These are phyloP conservation scores for Murraya paniculata DNA, from an alignment of 345 rosid genomes.

Conservation along the genomic window DNA sequence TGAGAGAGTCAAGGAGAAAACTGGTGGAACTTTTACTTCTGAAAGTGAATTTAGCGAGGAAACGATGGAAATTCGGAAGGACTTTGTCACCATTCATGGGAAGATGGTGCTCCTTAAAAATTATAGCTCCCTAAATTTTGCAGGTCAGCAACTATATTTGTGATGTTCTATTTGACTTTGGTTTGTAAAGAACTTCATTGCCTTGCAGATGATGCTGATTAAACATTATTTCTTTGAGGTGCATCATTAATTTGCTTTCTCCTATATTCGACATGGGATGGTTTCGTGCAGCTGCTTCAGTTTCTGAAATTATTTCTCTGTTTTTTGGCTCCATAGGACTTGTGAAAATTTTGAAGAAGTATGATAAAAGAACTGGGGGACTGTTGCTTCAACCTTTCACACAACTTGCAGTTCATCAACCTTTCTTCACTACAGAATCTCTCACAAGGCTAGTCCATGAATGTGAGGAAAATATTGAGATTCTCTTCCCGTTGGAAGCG, in stretches of 20 bases:
- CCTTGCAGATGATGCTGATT: constrained; percentile 1
- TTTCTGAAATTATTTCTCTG: constrained; percentile 9
- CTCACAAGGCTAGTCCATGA: constrained; percentile 80
- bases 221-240: neutral
- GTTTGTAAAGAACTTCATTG: constrained; percentile 8
- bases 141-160: constrained; percentile 44
- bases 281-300: neutral
- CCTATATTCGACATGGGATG: neutral
- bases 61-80: constrained; percentile 92
- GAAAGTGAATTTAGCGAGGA: constrained; percentile 78
- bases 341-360: constrained; percentile 84
- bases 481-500: constrained; percentile 79
- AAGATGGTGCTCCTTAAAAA: constrained; percentile 94
- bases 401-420: constrained; percentile 74
- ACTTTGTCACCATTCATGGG: constrained; percentile 85
- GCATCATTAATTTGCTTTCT: neutral
- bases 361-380: constrained; percentile 86
- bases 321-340: constrained; percentile 44
- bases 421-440: constrained; percentile 81
- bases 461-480: constrained; percentile 87
- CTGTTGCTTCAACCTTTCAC: constrained; percentile 75
- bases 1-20: constrained; percentile 53
- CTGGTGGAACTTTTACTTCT: constrained; percentile 53
- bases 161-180: neutral
- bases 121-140: constrained; percentile 88